phyloP scores from a whole-genome alignment of 2,329 filamentous ascomycete species.

The Nannizzia gypsea region DNA sequence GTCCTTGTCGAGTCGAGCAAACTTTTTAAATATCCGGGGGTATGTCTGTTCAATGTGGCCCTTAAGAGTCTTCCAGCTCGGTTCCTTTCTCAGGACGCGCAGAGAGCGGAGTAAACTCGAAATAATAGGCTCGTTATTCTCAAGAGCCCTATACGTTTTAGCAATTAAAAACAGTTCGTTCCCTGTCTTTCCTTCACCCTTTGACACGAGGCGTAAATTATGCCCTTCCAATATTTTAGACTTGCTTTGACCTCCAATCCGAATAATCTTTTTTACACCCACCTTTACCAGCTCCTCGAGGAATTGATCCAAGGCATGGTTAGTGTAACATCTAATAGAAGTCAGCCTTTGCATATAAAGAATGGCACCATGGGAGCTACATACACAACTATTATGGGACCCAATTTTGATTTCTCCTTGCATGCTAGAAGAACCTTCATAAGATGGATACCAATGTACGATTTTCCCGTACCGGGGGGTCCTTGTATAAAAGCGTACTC shows the following conservation, averaged over 20 bases:
- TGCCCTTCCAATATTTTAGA: constrained; percentile 40
- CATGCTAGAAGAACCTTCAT: constrained; percentile 36
- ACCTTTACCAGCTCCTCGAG: constrained; percentile 51
- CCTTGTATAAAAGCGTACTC: constrained; percentile 55
- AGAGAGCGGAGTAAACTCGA: neutral
- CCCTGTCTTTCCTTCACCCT: constrained; percentile 26
- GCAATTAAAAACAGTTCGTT: neutral
- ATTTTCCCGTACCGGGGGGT: constrained; percentile 59
- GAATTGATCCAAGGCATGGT: constrained; percentile 56
- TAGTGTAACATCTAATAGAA: constrained; percentile 46
- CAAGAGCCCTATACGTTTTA: neutral
- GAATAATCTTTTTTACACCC: constrained; percentile 47
- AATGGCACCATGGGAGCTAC: neutral
- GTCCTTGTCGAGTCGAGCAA: neutral
- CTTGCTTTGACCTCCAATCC: constrained; percentile 50
- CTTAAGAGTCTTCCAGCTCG: neutral
- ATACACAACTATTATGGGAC: constrained; percentile 27
- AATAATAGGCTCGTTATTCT: neutral
- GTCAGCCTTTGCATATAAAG: neutral
- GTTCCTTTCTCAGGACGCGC: neutral
- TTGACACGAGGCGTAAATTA: constrained; percentile 36
- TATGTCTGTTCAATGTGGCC: neutral
- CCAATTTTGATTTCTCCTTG: constrained; percentile 23
- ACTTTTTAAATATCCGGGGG: constrained; percentile 13
- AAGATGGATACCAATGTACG: constrained; percentile 48